Conservation (phyloP, 2,329 filamentous ascomycete species). For the Conoideocrella luteorostrata region DNA sequence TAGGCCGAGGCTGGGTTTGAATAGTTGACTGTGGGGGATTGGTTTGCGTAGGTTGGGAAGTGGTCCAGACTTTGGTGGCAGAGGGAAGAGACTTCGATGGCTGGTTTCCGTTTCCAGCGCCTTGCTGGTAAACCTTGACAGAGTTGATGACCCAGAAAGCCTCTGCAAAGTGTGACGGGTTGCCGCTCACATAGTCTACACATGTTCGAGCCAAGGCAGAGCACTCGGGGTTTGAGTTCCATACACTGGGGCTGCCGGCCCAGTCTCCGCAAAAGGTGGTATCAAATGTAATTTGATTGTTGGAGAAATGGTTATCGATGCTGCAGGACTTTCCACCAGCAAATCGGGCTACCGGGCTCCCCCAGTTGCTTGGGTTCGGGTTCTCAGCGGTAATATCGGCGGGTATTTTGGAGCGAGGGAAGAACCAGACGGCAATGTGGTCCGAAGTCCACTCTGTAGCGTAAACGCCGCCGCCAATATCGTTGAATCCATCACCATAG, state of each 20-base stretch:
- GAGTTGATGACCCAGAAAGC: constrained; percentile 74
- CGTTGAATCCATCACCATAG: constrained; percentile 68
- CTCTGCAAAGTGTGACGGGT: constrained; percentile 63
- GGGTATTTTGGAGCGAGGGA: constrained; percentile 60
- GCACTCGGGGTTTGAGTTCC: constrained; percentile 52
- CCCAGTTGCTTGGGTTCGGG: constrained; percentile 65
- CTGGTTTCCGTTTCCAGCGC: background rate
- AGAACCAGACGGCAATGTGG: constrained; percentile 76
- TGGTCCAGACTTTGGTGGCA: constrained; percentile 1
- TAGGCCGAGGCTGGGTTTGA: constrained; percentile 1
- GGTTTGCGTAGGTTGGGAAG: background rate
- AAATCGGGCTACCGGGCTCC: constrained; percentile 62
- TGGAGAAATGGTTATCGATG: constrained; percentile 61
- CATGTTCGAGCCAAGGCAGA: constrained; percentile 57
- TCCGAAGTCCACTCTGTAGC: constrained; percentile 69
- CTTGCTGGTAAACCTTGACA: constrained; percentile 52
- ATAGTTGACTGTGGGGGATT: background rate
- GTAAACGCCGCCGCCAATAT: constrained; percentile 61
- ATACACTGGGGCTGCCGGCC: constrained; percentile 60
- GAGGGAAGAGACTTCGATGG: background rate
- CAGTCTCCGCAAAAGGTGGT: constrained; percentile 84
- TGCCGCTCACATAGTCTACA: constrained; percentile 62
- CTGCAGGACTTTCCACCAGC: constrained; percentile 60
- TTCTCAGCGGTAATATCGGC: constrained; percentile 50
- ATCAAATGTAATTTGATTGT: constrained; percentile 73